Evolutionary conservation across 768 basidiomycete species (phyloP).

Genomic region (Agrocybe chaxingu): DNA sequence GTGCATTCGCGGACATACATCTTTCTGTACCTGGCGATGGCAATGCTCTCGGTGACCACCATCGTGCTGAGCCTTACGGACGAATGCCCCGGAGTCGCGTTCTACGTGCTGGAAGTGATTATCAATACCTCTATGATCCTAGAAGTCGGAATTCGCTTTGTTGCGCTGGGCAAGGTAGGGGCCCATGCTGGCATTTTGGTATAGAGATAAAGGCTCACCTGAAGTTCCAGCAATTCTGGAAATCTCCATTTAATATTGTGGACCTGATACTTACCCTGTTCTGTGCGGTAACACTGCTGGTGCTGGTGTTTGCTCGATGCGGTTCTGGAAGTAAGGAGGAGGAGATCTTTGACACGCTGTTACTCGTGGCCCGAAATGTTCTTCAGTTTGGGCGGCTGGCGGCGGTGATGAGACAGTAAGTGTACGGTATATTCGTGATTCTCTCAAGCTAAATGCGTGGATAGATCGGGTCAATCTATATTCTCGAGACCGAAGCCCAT

Average conservation of each 20-base stretch:
- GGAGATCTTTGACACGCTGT: slow-evolving; percentile 88
- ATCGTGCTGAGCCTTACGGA: slow-evolving; percentile 79
- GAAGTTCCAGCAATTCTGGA: slow-evolving; percentile 85
- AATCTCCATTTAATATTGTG: slow-evolving; percentile 86
- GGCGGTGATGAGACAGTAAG: slow-evolving; percentile 90
- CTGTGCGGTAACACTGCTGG: slow-evolving; percentile 84
- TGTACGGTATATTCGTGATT: slow-evolving; percentile 12
- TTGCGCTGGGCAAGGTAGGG: slow-evolving; percentile 85
- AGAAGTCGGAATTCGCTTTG: slow-evolving; percentile 87
- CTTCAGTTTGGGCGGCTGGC: slow-evolving; percentile 92
- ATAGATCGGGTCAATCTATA: slow-evolving; percentile 84
- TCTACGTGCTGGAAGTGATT: slow-evolving; percentile 87
- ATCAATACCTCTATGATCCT: slow-evolving; percentile 90
- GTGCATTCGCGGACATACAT: slow-evolving; percentile 88
- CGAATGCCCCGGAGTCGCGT: slow-evolving; percentile 83
- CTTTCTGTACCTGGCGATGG: slow-evolving; percentile 86
- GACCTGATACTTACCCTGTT: slow-evolving; percentile 87
- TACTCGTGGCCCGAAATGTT: slow-evolving; percentile 89
- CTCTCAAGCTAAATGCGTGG: slow-evolving; percentile 5
- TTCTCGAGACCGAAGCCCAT: slow-evolving; percentile 86
- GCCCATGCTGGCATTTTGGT: no score
- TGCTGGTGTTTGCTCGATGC: slow-evolving; percentile 87
- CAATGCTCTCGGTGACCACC: slow-evolving; percentile 80
- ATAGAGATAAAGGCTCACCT: not conserved
- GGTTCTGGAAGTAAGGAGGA: slow-evolving; percentile 84